Percentiles rank a stretch among this genome's conserved stretches.
Conservation (phyloP, 139 green algal species). For the Monoraphidium neglectum region DNA sequence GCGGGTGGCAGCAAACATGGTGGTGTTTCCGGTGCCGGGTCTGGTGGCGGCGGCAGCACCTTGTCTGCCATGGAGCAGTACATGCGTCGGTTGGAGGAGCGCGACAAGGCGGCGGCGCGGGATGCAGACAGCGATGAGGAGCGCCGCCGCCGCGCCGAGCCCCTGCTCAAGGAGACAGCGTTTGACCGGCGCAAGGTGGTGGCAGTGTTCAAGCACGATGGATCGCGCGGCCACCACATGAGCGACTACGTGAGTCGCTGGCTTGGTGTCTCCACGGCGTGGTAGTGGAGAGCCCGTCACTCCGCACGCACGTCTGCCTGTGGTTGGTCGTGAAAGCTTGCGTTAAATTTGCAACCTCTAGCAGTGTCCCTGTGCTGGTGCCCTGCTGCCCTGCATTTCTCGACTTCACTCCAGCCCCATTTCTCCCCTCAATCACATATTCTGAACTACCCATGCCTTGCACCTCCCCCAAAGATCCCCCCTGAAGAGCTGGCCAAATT, state of each 20-base stretch:
- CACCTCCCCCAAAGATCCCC: no score
- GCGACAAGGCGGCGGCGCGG: slow-evolving; percentile 10
- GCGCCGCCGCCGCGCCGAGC: slow-evolving; percentile 9
- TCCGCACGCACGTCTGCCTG: no score
- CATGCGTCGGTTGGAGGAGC: slow-evolving; percentile 20
- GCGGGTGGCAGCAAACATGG: slow-evolving; percentile 4
- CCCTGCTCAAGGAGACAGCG: slow-evolving; percentile 64
- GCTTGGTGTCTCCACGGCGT: no score
- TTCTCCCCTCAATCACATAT: no score
- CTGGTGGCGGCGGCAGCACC: slow-evolving; percentile 32
- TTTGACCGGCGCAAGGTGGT: slow-evolving; percentile 65
- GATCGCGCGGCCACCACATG: slow-evolving; percentile 74
- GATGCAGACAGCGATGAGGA: slow-evolving; percentile 43
- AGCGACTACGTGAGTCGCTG: slow-evolving; percentile 13
- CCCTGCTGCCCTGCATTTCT: no score
- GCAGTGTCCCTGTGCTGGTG: no score
- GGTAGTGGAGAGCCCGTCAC: no score
- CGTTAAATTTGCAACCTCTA: no score
- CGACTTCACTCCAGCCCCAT: no score
- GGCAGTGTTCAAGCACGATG: slow-evolving; percentile 68
- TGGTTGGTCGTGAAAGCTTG: no score
- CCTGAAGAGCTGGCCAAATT: no score
- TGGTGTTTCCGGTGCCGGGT: background rate
- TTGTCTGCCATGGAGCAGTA: slow-evolving; percentile 69
- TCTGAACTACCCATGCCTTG: no score